Conservation (phyloP, 441 rosid species). For the Populus hybrid region DNA sequence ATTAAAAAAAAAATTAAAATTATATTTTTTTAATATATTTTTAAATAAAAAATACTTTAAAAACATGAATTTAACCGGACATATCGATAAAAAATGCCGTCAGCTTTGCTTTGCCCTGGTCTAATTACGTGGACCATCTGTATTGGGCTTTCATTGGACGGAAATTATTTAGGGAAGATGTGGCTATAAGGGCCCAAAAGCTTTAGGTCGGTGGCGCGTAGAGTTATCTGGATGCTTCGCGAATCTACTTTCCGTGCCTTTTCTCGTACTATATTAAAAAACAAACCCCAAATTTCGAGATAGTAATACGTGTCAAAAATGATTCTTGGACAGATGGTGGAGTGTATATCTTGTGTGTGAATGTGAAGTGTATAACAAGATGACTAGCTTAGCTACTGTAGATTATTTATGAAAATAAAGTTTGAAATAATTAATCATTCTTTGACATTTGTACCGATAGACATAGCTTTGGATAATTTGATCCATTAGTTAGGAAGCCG, state of each 20-base stretch:
- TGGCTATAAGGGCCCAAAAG: background rate
- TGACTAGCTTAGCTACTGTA: background rate
- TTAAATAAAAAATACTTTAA: no score
- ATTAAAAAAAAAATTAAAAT: no score
- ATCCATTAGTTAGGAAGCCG: no score
- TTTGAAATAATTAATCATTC: background rate
- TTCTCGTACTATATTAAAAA: no score
- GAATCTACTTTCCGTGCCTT: background rate
- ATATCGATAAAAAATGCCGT: no score
- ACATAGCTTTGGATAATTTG: no score
- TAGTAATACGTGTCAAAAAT: background rate
- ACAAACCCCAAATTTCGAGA: background rate
- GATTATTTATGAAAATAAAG: background rate
- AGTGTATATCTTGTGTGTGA: no score
- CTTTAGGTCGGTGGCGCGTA: background rate
- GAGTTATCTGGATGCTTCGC: background rate
- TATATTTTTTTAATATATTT: no score
- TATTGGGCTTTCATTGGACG: no score
- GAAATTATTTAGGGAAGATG: no score
- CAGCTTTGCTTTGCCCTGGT: background rate
- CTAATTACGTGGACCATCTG: background rate
- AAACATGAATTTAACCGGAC: background rate
- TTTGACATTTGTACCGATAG: background rate
- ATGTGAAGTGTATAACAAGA: background rate
- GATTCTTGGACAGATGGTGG: no score